A percentile compares a stretch with the other conserved stretches of the same genome.
Conservation (phyloP, 495 filamentous ascomycete species). For the Penicillium parvum region DNA sequence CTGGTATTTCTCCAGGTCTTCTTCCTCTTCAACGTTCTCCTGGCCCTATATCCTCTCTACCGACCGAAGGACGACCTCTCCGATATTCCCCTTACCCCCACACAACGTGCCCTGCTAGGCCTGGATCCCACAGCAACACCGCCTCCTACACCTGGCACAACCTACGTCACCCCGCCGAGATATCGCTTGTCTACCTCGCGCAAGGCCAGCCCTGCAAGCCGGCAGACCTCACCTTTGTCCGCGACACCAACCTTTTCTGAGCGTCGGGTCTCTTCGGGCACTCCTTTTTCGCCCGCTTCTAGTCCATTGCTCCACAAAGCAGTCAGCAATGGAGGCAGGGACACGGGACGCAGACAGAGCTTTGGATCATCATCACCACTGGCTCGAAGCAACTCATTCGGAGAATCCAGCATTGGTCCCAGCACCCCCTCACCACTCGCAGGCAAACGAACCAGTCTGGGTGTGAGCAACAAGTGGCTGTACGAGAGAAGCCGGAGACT, state of each 20-base stretch:
- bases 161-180: constrained; percentile 79
- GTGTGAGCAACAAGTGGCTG: constrained; percentile 84
- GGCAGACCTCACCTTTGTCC: constrained; percentile 51
- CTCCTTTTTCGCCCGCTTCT: constrained; percentile 47
- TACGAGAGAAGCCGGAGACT: constrained; percentile 65
- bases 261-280: constrained; percentile 31
- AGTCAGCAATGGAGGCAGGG: constrained; percentile 45
- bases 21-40: constrained; percentile 59
- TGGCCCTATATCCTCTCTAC: constrained; percentile 65
- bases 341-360: constrained; percentile 56
- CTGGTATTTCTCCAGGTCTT: constrained; percentile 52
- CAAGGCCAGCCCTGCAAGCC: constrained; percentile 46
- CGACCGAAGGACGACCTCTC: constrained; percentile 67
- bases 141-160: constrained; percentile 59
- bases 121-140: constrained; percentile 62
- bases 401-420: constrained; percentile 38
- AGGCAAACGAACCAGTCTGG: constrained; percentile 64
- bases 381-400: constrained; percentile 44
- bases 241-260: constrained; percentile 40
- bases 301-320: constrained; percentile 72
- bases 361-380: constrained; percentile 48
- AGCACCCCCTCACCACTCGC: constrained; percentile 59
- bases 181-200: constrained; percentile 74
- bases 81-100: constrained; percentile 88
- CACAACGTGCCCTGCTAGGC: constrained; percentile 79